These are phyloP conservation scores for Vitis hybrid DNA, from an alignment of 177 flowering plant genomes.

Conservation along the genomic window DNA sequence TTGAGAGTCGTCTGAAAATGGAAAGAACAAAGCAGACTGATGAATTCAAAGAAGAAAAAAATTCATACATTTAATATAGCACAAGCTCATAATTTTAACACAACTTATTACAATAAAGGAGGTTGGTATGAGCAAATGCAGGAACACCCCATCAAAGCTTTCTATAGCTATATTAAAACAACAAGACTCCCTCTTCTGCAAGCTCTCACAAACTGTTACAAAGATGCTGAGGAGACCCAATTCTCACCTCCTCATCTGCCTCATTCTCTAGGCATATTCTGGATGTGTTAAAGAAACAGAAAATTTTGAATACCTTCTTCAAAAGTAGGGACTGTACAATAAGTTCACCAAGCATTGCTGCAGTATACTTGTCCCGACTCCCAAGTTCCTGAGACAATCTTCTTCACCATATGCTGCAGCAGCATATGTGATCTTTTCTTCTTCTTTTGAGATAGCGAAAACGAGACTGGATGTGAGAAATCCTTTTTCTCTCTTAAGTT, in stretches of 20 bases:
- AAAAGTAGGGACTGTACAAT: too few relatives aligned
- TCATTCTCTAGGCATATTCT: not conserved
- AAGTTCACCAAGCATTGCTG: too few relatives aligned
- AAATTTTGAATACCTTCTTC: not conserved
- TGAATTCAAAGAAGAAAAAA: too few relatives aligned
- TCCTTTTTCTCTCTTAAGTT: conserved; percentile 2
- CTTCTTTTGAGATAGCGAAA: too few relatives aligned
- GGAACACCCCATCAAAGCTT: not conserved
- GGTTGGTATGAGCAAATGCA: not conserved
- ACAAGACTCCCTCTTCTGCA: not conserved
- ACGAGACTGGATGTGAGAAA: not conserved
- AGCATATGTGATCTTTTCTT: too few relatives aligned
- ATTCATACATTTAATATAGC: not conserved
- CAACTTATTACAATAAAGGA: too few relatives aligned
- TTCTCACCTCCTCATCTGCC: not conserved
- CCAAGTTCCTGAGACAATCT: too few relatives aligned
- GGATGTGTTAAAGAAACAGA: not conserved
- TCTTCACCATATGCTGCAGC: too few relatives aligned
- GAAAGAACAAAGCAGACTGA: too few relatives aligned
- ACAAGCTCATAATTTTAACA: not conserved
- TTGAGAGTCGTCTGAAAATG: too few relatives aligned
- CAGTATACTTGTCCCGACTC: too few relatives aligned
- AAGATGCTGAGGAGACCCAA: not conserved
- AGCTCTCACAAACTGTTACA: not conserved
- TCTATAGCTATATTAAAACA: not conserved